These are phyloP conservation scores for Penicillium polonicum DNA, from an alignment of 2,329 filamentous ascomycete species.

Conservation along the genomic window DNA sequence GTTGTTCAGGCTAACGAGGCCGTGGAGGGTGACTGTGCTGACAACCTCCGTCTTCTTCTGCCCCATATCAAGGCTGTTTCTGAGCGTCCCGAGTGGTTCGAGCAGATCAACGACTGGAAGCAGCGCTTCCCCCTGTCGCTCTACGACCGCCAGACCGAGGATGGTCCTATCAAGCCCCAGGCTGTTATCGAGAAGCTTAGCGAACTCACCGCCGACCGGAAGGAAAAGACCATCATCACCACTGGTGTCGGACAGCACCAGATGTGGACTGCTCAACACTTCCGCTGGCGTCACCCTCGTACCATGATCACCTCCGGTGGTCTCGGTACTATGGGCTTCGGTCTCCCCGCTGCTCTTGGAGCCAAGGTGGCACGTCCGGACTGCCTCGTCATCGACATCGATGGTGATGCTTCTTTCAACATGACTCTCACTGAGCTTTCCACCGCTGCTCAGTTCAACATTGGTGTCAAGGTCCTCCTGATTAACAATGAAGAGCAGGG, in stretches of 20 bases:
- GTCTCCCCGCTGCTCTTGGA: conserved; percentile 90
- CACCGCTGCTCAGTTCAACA: conserved; percentile 92
- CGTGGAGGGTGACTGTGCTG: conserved; percentile 84
- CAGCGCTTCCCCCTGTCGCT: conserved; percentile 77
- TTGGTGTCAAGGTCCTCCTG: conserved; percentile 90
- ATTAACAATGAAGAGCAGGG: conserved; percentile 98
- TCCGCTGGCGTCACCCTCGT: conserved; percentile 86
- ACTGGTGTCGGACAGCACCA: conserved; percentile 98
- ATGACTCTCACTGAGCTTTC: conserved; percentile 97
- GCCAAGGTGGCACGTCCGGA: conserved; percentile 84
- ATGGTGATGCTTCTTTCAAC: conserved; percentile 97
- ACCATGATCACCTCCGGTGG: conserved; percentile 97
- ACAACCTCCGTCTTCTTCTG: conserved; percentile 73
- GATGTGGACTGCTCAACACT: conserved; percentile 98
- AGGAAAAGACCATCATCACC: conserved; percentile 80
- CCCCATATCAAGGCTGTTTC: conserved; percentile 66
- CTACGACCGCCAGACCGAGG: conserved; percentile 74
- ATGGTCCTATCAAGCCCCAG: conserved; percentile 90
- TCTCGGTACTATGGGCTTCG: conserved; percentile 93
- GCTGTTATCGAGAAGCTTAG: conserved; percentile 87
- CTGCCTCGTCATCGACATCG: conserved; percentile 88
- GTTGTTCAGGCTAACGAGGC: conserved; percentile 95
- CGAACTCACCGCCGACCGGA: conserved; percentile 74
- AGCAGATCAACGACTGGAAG: conserved; percentile 89
- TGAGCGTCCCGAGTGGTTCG: conserved; percentile 81